These are phyloP conservation scores for Bretziella fagacearum DNA, from an alignment of 2,329 filamentous ascomycete species.

Conservation along the genomic window DNA sequence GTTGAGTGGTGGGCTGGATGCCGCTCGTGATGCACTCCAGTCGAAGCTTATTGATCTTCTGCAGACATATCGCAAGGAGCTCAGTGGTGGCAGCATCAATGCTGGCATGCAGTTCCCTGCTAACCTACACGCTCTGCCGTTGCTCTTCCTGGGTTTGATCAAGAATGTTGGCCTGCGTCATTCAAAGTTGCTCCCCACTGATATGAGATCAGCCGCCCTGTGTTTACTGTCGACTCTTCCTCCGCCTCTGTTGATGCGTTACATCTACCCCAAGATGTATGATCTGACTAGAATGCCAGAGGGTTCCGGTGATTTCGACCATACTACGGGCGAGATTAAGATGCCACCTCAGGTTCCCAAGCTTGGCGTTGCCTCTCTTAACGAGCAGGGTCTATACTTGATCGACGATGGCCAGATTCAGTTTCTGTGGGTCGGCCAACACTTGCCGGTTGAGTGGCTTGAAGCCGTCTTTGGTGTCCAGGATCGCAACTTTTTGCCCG, in stretches of 20 bases:
- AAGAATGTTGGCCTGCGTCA: slow-evolving; percentile 92
- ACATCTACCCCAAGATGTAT: slow-evolving; percentile 75
- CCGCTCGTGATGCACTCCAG: slow-evolving; percentile 78
- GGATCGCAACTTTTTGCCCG: slow-evolving; percentile 68
- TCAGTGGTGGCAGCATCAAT: slow-evolving; percentile 89
- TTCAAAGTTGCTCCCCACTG: slow-evolving; percentile 82
- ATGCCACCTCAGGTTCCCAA: slow-evolving; percentile 64
- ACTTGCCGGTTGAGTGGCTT: slow-evolving; percentile 78
- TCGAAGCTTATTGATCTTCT: slow-evolving; percentile 83
- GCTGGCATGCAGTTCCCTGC: slow-evolving; percentile 87
- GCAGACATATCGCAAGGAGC: slow-evolving; percentile 90
- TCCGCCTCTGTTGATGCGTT: slow-evolving; percentile 76
- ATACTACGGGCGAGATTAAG: slow-evolving; percentile 72
- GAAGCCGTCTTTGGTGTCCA: slow-evolving; percentile 78
- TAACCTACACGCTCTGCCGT: slow-evolving; percentile 74
- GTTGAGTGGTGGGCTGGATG: slow-evolving; percentile 71
- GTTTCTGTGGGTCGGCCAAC: slow-evolving; percentile 90
- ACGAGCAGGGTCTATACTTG: slow-evolving; percentile 81
- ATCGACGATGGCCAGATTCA: slow-evolving; percentile 96
- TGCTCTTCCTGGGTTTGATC: slow-evolving; percentile 83
- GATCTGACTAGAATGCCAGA: slow-evolving; percentile 94
- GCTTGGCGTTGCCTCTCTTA: slow-evolving; percentile 72
- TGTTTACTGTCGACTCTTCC: slow-evolving; percentile 89
- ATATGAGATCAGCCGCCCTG: slow-evolving; percentile 82
- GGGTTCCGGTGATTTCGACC: slow-evolving; percentile 69